These are phyloP conservation scores for Prunus dulcis DNA, from an alignment of 306 rosid genomes.

Conservation along the genomic window DNA sequence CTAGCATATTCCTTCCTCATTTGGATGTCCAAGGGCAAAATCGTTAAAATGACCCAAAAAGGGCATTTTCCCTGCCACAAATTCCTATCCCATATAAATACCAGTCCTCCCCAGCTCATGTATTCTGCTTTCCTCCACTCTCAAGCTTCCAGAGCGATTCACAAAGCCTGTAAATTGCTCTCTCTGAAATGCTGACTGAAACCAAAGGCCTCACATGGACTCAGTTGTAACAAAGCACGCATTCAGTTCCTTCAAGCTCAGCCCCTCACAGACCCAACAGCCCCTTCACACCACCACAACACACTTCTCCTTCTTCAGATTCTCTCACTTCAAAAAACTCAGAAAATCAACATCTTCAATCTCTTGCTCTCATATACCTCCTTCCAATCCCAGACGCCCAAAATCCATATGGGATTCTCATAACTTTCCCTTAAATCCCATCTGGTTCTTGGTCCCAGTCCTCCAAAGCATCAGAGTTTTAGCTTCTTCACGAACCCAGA, in stretches of 20 bases:
- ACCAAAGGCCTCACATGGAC: slow-evolving; percentile 44
- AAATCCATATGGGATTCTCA: background rate
- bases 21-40: background rate
- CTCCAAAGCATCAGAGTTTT: slow-evolving; percentile 31
- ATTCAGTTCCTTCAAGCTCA: slow-evolving; percentile 23
- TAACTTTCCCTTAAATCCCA: slow-evolving; percentile 20
- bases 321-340: slow-evolving; percentile 6
- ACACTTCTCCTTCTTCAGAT: slow-evolving; percentile 18
- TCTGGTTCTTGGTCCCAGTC: slow-evolving; percentile 28
- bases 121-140: background rate
- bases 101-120: background rate
- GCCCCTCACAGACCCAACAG: slow-evolving; percentile 1
- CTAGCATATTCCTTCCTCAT: slow-evolving; percentile 26
- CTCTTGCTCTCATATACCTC: slow-evolving; percentile 11
- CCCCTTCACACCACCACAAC: slow-evolving; percentile 19
- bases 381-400: slow-evolving; percentile 21
- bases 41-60: background rate
- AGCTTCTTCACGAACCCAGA: slow-evolving; percentile 29
- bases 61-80: background rate
- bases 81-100: background rate
- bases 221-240: slow-evolving; percentile 32
- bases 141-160: background rate
- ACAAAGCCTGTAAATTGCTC: background rate
- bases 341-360: slow-evolving; percentile 8
- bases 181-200: slow-evolving; percentile 54